phyloP scores from a whole-genome alignment of 805 yeast genomes.

The Candida koratica region DNA sequence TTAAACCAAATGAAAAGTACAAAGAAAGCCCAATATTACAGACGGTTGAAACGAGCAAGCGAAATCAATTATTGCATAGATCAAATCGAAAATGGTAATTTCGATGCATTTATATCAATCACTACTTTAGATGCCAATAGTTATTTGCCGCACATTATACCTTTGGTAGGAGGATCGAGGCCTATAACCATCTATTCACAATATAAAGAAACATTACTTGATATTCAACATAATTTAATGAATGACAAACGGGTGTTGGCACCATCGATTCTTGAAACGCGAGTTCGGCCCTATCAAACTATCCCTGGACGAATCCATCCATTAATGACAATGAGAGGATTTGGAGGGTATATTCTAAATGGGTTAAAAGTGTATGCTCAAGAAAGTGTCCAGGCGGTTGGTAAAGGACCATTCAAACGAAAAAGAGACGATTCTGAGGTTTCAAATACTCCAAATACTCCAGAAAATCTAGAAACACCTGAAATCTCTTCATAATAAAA shows the following conservation, averaged over 20 bases:
- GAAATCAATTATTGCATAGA: slow-evolving; percentile 49
- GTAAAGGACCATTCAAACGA: slow-evolving; percentile 54
- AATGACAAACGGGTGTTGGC: slow-evolving; percentile 71
- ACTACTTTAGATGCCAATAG: slow-evolving; percentile 68
- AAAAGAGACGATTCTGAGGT: slow-evolving; percentile 21
- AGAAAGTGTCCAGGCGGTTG: slow-evolving; percentile 60
- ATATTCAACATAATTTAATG: slow-evolving; percentile 64
- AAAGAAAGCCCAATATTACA: slow-evolving; percentile 62
- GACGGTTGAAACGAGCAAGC: slow-evolving; percentile 56
- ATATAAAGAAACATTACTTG: slow-evolving; percentile 74
- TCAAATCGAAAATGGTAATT: slow-evolving; percentile 47
- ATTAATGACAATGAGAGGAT: slow-evolving; percentile 85
- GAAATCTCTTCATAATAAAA: neutral
- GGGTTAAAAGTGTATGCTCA: slow-evolving; percentile 77
- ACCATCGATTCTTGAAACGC: slow-evolving; percentile 76
- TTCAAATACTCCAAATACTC: neutral
- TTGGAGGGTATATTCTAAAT: slow-evolving; percentile 82
- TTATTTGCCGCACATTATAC: slow-evolving; percentile 58
- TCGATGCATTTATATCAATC: slow-evolving; percentile 73
- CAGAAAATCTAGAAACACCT: too few species aligned
- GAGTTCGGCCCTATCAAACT: slow-evolving; percentile 86
- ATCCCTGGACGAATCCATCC: slow-evolving; percentile 95
- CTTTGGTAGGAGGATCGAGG: slow-evolving; percentile 75
- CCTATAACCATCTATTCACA: slow-evolving; percentile 82
- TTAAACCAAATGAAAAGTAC: slow-evolving; percentile 52